Base-by-base conservation (phyloP, 306 rosid species). In the Mimosa bimucronata region DNA sequence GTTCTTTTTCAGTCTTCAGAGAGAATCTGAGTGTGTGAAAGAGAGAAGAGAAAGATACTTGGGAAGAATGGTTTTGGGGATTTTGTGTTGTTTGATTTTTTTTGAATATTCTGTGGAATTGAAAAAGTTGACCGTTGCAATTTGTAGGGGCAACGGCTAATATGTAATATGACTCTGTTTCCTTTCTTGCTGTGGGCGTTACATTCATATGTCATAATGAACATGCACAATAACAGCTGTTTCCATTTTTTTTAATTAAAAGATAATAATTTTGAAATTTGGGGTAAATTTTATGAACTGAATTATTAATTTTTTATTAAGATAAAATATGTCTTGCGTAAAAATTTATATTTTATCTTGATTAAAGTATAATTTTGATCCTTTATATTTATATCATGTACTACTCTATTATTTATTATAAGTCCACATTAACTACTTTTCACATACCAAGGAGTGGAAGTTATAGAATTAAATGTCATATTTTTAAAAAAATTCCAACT, bases 121-220 rank as follows among this genome's bases (percentile, higher is more conserved):
- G 52, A 40, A 67, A 67, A 67, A 21, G 31, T 48, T 21, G 52
- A 67, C 73, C 73, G 73, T 67, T 67, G 31, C 29, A 45, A 45
- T 3, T 18, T 34, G 31, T n/a, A 9, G 73, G 31, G 73, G 52
- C 19, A 67, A 67, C 73, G 73, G 73, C 73, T 67, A 67, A 38
- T 66, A 37, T 37, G 25, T 34, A 2, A 67, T 66, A 37, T 37
- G 25, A 4, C 71, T 9, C 9, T 1, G 31, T 28, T 26, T 61
- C 66, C 37, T 4, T 1, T 11, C 37, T 4, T 13, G 38, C 3
- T 14, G 0, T 28, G 1, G 65, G 66, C 37, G 66, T 61, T 61
- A 12, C 66, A 12, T 23, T 58, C 65, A 2, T 30, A 57, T 3
- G 3, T 25, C 13, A 25, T 25, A 58, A 10, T 57, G 29, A 9